Base-by-base conservation (phyloP, 2,329 filamentous ascomycete species). In the Pseudohalonectria lignicola region DNA sequence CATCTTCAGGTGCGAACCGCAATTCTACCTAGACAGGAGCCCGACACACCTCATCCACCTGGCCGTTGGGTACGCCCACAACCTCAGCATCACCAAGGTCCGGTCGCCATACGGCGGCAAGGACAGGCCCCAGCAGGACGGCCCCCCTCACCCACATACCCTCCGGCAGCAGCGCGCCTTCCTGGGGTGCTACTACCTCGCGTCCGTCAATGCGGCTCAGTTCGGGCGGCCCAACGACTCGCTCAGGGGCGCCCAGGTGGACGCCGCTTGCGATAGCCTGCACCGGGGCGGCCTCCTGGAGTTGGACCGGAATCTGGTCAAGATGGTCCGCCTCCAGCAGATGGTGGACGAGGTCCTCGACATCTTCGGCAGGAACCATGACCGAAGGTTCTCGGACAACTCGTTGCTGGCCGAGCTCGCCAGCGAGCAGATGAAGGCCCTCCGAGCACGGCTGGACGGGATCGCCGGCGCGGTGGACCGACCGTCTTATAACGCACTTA, bases 11-110 rank as follows among this genome's bases (percentile, higher is more conserved):
- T 54, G 53, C 13, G 56, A 57, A 29, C 45, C 53, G 12, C 51
- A 56, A 17, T 54, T 53, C 36, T 53, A 60, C 29, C 50, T 52
- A 6, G 61, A 63, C 26, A 48, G 50, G 10, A 54, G 55, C 38
- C 50, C 55, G 29, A 59, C 56, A 2, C 59, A 57, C 21, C 37
- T 66, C n/a, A 56, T 55, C 7, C 58, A 63, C 32, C 45, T 65
- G 23, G 59, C 59, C 2, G 48, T 64, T 10, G 63, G 61, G 16
- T 60, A 61, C 39, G 62, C 60, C 4, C 60, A 66, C 31, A 62
- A 55, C 32, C 52, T 66, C 5, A 56, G 56, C 2, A 55, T 65
- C 28, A 53, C 49, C n/a, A 43, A 46, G 33, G 45, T 49, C 10
- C 39, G 31, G 42, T 36, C 9, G 19, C 9, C 29, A n/a, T n/a